A percentile compares a stretch with the other conserved stretches of the same genome.
phyloP scores from a whole-genome alignment of 306 rosid species.

The Castanopsis chinensis region DNA sequence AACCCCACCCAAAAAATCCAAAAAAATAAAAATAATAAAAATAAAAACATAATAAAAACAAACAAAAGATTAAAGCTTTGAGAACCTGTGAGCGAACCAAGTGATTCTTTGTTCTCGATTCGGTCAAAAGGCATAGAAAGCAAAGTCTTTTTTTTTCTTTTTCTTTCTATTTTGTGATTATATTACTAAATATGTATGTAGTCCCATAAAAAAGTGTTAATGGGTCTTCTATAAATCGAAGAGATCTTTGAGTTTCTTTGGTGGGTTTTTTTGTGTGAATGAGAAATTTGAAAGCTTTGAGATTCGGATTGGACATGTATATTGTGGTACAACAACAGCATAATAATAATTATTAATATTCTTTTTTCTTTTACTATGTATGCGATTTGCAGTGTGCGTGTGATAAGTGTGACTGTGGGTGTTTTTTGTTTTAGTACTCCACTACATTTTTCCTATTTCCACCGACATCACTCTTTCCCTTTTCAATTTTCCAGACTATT shows the following conservation, averaged over 20 bases:
- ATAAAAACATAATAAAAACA: background rate
- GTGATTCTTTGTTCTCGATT: slow-evolving; percentile 49
- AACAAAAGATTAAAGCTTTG: slow-evolving; percentile 25
- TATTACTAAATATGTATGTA: background rate
- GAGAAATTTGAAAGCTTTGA: slow-evolving; percentile 23
- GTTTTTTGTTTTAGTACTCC: background rate
- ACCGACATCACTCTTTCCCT: slow-evolving; percentile 38
- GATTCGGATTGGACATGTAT: slow-evolving; percentile 38
- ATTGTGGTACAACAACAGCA: background rate
- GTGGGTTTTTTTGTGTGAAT: slow-evolving; percentile 5
- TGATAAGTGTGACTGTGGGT: background rate
- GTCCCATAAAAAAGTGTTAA: slow-evolving; percentile 26
- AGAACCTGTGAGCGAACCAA: slow-evolving; percentile 49
- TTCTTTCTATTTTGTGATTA: slow-evolving; percentile 3
- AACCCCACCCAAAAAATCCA: background rate
- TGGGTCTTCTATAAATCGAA: slow-evolving; percentile 19
- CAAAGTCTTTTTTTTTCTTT: slow-evolving; percentile 21
- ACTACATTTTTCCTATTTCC: slow-evolving; percentile 28
- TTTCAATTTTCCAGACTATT: slow-evolving; percentile 13
- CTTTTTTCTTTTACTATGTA: background rate
- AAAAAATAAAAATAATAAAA: background rate
- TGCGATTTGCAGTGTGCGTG: slow-evolving; percentile 13
- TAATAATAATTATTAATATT: background rate
- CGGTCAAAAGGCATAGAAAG: slow-evolving; percentile 51
- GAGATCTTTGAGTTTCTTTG: background rate